Conservation (phyloP, 345 rosid species). For the Noccaea bulbosa region DNA sequence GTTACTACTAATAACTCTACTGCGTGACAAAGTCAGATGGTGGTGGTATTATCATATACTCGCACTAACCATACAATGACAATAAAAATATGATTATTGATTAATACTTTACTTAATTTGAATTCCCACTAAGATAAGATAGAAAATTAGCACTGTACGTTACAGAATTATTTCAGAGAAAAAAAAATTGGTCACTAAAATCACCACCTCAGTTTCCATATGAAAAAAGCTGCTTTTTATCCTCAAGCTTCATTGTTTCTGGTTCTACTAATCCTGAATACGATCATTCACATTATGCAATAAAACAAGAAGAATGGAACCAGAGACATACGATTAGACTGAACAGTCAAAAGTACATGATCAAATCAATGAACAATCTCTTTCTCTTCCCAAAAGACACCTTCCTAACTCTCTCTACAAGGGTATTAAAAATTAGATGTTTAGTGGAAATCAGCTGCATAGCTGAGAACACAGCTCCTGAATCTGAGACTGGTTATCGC, state of each 20-base stretch:
- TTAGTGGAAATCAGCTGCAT: conserved; percentile 54
- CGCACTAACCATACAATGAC: conserved; percentile 16
- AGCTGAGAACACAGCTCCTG: conserved; percentile 60
- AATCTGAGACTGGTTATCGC: conserved; percentile 35
- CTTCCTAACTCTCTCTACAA: conserved; percentile 36
- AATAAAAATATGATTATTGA: conserved; percentile 17
- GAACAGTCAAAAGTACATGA: conserved; percentile 19
- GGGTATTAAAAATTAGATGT: conserved; percentile 10
- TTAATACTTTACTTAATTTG: conserved; percentile 14
- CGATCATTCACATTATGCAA: conserved; percentile 19
- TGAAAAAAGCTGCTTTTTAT: too few species aligned
- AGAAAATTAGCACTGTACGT: too few species aligned
- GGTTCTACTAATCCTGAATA: too few species aligned
- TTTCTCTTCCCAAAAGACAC: conserved; percentile 20
- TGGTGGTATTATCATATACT: conserved; percentile 19
- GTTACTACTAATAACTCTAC: too few species aligned
- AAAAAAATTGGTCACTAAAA: too few species aligned
- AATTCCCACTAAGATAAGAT: not conserved
- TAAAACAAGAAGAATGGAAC: conserved; percentile 16
- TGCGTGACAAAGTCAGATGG: conserved; percentile 1
- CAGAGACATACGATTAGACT: conserved; percentile 25
- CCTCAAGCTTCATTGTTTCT: too few species aligned
- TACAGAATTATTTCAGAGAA: too few species aligned
- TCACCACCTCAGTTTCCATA: too few species aligned
- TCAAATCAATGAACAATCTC: conserved; percentile 19